Evolutionary conservation across 1,284 basidiomycete genomes (phyloP), one percentile per base, ranked within the genome.

Genomic region (Heterobasidion parviporum): DNA sequence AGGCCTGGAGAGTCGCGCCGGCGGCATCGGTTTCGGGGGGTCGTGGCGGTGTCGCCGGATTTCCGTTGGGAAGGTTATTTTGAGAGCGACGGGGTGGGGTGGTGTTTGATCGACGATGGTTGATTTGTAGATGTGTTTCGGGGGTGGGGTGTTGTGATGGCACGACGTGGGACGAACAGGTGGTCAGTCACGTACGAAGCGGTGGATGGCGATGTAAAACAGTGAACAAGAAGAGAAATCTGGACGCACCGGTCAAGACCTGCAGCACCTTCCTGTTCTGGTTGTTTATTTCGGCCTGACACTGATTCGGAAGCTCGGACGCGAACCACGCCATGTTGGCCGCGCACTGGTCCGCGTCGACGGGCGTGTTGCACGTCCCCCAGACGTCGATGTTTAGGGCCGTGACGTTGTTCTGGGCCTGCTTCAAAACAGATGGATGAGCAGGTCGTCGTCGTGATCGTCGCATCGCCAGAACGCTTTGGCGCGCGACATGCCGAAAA

Each of bases 311-410:
- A 10, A 91, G 66, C 45, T 67, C 62, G 1, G 69, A 65, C 4
- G 77, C 75, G 64, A 85, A 87, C 76, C 77, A 82, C 5, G 61
- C 73, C 80, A 90, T 87, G 62, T 83, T 88, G 20, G 69, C 57
- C 14, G 69, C 64, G 63, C 89, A 90, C 59, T 82, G 74, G 34
- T 70, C 72, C 33, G 69, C 64, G 5, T 68, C 66, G 1, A 69
- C 64, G n/a, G 64, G 70, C 8, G 86, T 87, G 64, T 87, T 87
- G 67, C 87, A 90, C 0, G 85, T 89, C 4, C 86, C 87, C 83
- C 84, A 89, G 8, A 93, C 63, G 38, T 92, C 73, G 3, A 73
- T 66, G 64, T 91, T 92, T 60, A 91, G 73, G 41, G 74, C 67
- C 1, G 81, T 78, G 50, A 84, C 68, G 67, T 92, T 83, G 1